Percentiles rank a stretch among this genome's conserved stretches.
Conservation (phyloP, 2,329 filamentous ascomycete species). For the Fusarium chlamydosporum region DNA sequence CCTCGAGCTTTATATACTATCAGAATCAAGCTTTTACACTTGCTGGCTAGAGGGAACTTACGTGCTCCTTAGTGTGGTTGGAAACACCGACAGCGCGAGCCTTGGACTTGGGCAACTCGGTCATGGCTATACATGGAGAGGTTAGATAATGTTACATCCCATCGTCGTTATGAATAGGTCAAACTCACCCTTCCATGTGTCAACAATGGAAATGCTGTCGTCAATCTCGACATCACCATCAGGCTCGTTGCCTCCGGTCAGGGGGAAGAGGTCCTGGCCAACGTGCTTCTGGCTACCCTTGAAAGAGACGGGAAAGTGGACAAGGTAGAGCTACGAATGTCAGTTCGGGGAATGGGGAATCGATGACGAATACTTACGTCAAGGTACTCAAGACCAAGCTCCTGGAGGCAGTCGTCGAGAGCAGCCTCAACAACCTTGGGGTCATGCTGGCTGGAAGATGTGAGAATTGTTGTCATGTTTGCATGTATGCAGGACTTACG, state of each 20-base stretch:
- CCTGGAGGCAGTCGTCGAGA: conserved; percentile 75
- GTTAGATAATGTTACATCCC: not conserved
- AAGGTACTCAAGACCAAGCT: conserved; percentile 77
- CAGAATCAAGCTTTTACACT: not conserved
- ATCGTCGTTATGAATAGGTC: too few relatives aligned
- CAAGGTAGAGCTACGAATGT: conserved; percentile 67
- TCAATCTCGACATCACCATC: conserved; percentile 64
- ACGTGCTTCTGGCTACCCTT: conserved; percentile 14
- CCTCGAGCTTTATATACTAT: conserved; percentile 60
- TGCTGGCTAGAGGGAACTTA: not conserved
- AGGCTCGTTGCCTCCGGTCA: conserved; percentile 69
- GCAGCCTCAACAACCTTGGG: conserved; percentile 67
- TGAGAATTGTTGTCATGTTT: not conserved
- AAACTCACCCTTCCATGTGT: conserved; percentile 26
- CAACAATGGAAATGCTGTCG: conserved; percentile 24
- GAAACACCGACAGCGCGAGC: conserved; percentile 80
- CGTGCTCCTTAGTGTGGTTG: conserved; percentile 75
- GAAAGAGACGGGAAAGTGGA: conserved; percentile 72
- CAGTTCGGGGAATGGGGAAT: not conserved
- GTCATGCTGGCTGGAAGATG: conserved; percentile 50
- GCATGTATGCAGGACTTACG: conserved; percentile 20
- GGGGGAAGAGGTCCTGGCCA: conserved; percentile 67
- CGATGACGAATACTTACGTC: conserved; percentile 57
- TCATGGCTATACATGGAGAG: conserved; percentile 2
- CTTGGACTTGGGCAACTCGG: conserved; percentile 54